A percentile compares a stretch with the other conserved stretches of the same genome.
Conservation (phyloP, 441 rosid species). For the Gossypium gossypioides region DNA sequence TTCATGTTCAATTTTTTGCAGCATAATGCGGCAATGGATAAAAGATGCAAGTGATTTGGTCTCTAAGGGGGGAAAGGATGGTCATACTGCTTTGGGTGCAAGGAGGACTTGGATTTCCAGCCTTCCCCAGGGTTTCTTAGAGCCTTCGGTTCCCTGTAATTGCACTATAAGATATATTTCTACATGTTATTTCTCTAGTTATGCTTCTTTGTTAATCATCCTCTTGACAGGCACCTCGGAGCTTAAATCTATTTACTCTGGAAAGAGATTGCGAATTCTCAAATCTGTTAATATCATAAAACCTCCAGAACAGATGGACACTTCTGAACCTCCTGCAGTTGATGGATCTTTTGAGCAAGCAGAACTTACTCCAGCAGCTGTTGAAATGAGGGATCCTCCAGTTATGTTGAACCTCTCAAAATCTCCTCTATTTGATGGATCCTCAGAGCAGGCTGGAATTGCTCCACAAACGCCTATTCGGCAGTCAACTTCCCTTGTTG, state of each 20-base stretch:
- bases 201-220: slow-evolving; percentile 16
- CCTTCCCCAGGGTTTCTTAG: slow-evolving; percentile 32
- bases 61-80: slow-evolving; percentile 40
- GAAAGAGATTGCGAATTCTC: slow-evolving; percentile 18
- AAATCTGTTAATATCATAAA: slow-evolving; percentile 22
- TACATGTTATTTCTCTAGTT: slow-evolving; percentile 2
- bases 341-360: slow-evolving; percentile 17
- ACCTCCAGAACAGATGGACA: slow-evolving; percentile 23
- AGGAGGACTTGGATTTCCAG: slow-evolving; percentile 37
- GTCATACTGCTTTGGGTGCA: slow-evolving; percentile 30
- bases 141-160: slow-evolving; percentile 66
- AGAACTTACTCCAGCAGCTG: slow-evolving; percentile 14
- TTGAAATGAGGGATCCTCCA: background rate
- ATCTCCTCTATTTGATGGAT: background rate
- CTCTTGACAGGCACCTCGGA: slow-evolving; percentile 37
- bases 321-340: slow-evolving; percentile 10
- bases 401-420: background rate
- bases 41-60: slow-evolving; percentile 58
- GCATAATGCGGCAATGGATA: slow-evolving; percentile 42
- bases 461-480: slow-evolving; percentile 66
- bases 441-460: slow-evolving; percentile 31
- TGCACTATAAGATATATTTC: background rate
- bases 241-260: slow-evolving; percentile 29
- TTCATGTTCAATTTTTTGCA: slow-evolving; percentile 26
- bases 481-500: slow-evolving; percentile 13